These are phyloP conservation scores for Colletotrichum sp. DNA, from an alignment of 2,329 filamentous ascomycete genomes.

Conservation along the genomic window DNA sequence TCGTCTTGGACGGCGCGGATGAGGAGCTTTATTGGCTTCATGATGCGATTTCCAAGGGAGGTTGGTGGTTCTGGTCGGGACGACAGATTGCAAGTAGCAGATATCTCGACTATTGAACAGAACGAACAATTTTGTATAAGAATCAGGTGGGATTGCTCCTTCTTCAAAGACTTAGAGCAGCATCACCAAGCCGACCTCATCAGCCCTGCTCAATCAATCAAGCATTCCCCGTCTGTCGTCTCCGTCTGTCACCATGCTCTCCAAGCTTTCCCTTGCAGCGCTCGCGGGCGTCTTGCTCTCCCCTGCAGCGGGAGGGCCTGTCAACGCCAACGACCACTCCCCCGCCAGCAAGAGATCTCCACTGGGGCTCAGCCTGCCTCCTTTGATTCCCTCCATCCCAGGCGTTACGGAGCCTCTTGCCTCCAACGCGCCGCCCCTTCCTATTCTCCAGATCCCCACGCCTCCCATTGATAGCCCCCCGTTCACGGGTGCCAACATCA, in stretches of 20 bases:
- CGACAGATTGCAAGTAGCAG: neutral
- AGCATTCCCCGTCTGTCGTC: neutral
- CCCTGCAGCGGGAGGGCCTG: neutral
- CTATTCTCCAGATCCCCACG: slow-evolving; percentile 64
- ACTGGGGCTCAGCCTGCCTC: slow-evolving; percentile 31
- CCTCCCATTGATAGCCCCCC: slow-evolving; percentile 60
- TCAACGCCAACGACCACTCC: slow-evolving; percentile 1
- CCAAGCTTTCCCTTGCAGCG: neutral
- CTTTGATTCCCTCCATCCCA: slow-evolving; percentile 51
- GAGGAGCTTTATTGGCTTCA: neutral
- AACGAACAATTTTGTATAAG: neutral
- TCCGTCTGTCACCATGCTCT: neutral
- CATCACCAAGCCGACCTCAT: neutral
- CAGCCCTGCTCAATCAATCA: neutral
- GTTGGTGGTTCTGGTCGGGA: neutral
- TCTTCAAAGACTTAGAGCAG: neutral
- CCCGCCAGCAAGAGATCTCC: slow-evolving; percentile 24
- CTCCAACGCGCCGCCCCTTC: slow-evolving; percentile 55
- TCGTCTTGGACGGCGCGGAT: neutral
- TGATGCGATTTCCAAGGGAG: neutral
- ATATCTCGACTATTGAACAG: neutral
- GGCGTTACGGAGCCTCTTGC: slow-evolving; percentile 63
- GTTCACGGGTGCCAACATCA: slow-evolving; percentile 56
- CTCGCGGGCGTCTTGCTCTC: neutral
- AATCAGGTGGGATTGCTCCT: neutral